These are phyloP conservation scores for Viola pubescens DNA, from an alignment of 441 rosid species.

Conservation along the genomic window DNA sequence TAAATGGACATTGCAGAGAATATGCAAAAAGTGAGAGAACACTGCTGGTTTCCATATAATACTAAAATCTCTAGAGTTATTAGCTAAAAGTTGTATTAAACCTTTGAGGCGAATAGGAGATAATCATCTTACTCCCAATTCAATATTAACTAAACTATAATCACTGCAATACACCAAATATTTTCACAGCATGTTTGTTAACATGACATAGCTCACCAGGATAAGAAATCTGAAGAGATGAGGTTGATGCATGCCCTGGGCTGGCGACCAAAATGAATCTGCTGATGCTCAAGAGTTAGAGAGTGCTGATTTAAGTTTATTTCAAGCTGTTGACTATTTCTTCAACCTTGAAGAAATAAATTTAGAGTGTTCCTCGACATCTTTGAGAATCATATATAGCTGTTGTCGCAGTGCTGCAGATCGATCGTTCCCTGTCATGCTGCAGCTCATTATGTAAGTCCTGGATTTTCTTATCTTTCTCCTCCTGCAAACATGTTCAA, in stretches of 20 bases:
- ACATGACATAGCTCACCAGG: neutral
- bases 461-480: constrained; percentile 33
- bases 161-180: neutral
- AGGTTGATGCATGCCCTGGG: neutral
- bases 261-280: neutral
- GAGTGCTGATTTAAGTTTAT: constrained; percentile 24
- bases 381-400: constrained; percentile 24
- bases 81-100: no score
- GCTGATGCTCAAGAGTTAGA: neutral
- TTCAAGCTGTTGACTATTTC: constrained; percentile 30
- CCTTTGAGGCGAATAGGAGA: no score
- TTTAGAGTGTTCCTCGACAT: constrained; percentile 29
- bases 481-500: constrained; percentile 23
- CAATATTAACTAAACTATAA: no score
- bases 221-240: neutral
- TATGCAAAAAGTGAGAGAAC: no score
- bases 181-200: neutral
- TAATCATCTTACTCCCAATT: no score
- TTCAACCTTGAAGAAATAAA: constrained; percentile 31
- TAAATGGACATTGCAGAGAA: no score
- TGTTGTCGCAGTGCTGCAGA: constrained; percentile 24
- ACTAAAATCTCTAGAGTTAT: no score
- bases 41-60: no score
- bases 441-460: constrained; percentile 28
- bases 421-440: constrained; percentile 23